These are phyloP conservation scores for Penicillium sp. DNA, from an alignment of 2,329 filamentous ascomycete genomes.

Conservation along the genomic window DNA sequence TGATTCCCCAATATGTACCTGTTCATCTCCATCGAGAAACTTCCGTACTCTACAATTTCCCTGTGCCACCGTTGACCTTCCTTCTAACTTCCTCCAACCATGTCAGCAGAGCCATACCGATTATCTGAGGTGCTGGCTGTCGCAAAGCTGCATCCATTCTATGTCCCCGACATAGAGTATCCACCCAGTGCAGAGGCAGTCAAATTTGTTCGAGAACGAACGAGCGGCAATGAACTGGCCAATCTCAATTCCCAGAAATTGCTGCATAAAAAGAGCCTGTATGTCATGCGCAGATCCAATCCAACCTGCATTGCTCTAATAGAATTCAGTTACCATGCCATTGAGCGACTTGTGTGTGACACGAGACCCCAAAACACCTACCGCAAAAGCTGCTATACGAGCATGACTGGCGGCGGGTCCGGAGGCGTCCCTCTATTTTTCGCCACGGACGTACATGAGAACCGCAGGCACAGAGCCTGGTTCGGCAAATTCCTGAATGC, in stretches of 20 bases:
- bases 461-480: slow-evolving; percentile 40
- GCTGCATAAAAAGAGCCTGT: neutral
- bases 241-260: slow-evolving; percentile 11
- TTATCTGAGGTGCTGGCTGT: slow-evolving; percentile 36
- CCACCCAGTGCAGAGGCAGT: slow-evolving; percentile 28
- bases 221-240: neutral
- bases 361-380: slow-evolving; percentile 37
- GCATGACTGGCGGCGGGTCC: slow-evolving; percentile 42
- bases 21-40: too few species aligned
- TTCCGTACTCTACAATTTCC: too few species aligned
- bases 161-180: slow-evolving; percentile 28
- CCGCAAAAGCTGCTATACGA: slow-evolving; percentile 41
- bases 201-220: neutral
- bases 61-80: too few species aligned
- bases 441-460: slow-evolving; percentile 43
- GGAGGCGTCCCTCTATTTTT: slow-evolving; percentile 41
- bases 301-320: neutral
- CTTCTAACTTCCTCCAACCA: neutral
- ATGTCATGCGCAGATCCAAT: neutral
- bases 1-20: too few species aligned
- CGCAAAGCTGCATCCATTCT: slow-evolving; percentile 40
- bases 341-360: slow-evolving; percentile 41
- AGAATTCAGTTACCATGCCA: slow-evolving; percentile 18
- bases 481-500: slow-evolving; percentile 33
- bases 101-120: neutral